Conservation (phyloP, 1,284 basidiomycete species). For the Cutaneotrichosporon spelunceum region DNA sequence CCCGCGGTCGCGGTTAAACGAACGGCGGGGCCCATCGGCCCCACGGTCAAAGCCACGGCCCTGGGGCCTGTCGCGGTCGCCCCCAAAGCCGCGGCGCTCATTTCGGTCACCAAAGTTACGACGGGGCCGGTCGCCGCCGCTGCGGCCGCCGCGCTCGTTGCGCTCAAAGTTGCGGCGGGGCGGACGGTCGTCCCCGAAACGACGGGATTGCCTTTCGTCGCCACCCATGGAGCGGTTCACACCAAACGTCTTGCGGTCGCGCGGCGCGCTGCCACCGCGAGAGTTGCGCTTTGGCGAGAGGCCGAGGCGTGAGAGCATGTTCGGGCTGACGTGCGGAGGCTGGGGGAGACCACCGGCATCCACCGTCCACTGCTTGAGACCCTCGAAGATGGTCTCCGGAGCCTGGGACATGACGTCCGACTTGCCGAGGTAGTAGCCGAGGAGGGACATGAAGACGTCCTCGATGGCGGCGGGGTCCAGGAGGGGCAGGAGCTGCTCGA, state of each 20-base stretch:
- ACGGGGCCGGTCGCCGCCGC: neutral
- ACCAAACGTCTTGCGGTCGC: constrained; percentile 3
- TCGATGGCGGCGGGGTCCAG: constrained; percentile 61
- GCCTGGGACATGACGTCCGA: constrained; percentile 56
- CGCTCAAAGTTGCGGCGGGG: neutral
- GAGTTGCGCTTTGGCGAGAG: constrained; percentile 6
- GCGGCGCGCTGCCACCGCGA: neutral
- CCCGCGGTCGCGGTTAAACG: neutral
- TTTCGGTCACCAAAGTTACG: neutral
- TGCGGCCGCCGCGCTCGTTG: neutral
- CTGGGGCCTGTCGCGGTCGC: constrained; percentile 4
- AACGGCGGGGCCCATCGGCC: neutral
- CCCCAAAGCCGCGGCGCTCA: neutral
- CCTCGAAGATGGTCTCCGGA: constrained; percentile 57
- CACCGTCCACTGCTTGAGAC: constrained; percentile 65
- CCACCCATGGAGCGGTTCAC: constrained; percentile 1
- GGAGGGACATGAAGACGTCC: constrained; percentile 65
- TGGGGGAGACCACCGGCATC: constrained; percentile 57
- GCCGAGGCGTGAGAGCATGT: constrained; percentile 54
- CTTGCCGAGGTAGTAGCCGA: constrained; percentile 73
- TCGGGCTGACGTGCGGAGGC: constrained; percentile 57
- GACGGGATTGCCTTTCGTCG: neutral
- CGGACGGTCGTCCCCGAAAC: neutral
- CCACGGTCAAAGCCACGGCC: neutral
- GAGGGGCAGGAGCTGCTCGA: constrained; percentile 47